Evolutionary conservation across 306 rosid genomes (phyloP), one percentile per base, ranked within the genome.

Genomic region (Rosa persica): DNA sequence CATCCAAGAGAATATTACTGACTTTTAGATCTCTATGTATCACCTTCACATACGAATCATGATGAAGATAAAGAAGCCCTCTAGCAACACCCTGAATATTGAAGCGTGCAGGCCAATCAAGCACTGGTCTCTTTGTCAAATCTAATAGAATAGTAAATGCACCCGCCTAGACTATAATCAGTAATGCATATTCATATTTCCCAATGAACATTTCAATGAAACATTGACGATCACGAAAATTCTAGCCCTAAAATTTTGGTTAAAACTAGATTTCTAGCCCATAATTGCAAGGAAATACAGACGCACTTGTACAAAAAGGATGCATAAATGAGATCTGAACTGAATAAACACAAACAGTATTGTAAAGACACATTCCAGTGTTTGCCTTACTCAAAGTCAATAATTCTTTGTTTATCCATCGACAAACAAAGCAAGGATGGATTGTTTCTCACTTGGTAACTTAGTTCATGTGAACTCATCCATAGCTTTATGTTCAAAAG

Each of bases 1-100:
- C 81, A 73, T 82, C 81, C 62, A 82, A 55, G 75, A 82, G 79
- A 72, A 82, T 77, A 42, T 82, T 82, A 34, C 75, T 77, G 15
- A 54, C 78, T 9, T 77, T 77, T 25, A 76, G 30, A 72, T 76
- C 78, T 75, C 76, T 22, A 51, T 72, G 85, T 61, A 81, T 64
- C 9, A 77, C 74, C 62, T 76, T 82, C 44, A 82, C 23, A n/a
- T 43, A 1, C 0, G 81, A 82, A 73, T 82, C 85, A 11, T 66
- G 71, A 20, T 82, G 85, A 11, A 82, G 81, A 77, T 82, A 82
- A 23, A 55, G 74, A n/a, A 82, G 54, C 2, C 85, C 79, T 77
- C 62, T 64, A 64, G 71, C 70, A 4, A 82, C 58, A 19, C 79
- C 80, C 3, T 42, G 44, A 43, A 77, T 72, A 55, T 54, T 46